These are phyloP conservation scores for Microbotryum scabiosae DNA, from an alignment of 1,284 basidiomycete genomes.

Conservation along the genomic window DNA sequence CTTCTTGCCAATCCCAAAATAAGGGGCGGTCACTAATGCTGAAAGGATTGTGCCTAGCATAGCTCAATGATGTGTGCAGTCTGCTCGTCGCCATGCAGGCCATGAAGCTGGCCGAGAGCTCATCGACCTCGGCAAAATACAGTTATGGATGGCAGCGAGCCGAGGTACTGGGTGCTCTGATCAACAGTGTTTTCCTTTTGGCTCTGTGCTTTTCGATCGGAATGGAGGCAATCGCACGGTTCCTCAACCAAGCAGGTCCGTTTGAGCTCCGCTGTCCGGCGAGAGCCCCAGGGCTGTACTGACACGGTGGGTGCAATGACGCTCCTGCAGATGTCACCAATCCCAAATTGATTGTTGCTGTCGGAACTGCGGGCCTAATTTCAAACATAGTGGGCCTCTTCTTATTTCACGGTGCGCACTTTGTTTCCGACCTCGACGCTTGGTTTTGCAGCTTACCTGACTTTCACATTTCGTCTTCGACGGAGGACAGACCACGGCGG, in stretches of 20 bases:
- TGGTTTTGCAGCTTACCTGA: background rate
- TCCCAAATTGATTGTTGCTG: slow-evolving; percentile 78
- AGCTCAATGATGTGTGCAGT: slow-evolving; percentile 69
- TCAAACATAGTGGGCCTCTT: slow-evolving; percentile 91
- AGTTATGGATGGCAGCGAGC: slow-evolving; percentile 97
- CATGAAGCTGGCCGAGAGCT: slow-evolving; percentile 50
- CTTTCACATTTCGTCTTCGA: slow-evolving; percentile 6
- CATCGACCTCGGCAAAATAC: slow-evolving; percentile 53
- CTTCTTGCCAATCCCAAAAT: slow-evolving; percentile 8
- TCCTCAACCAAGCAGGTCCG: slow-evolving; percentile 72
- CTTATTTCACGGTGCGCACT: slow-evolving; percentile 76
- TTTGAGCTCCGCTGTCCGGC: background rate
- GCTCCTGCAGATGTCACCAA: slow-evolving; percentile 67
- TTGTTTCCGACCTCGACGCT: slow-evolving; percentile 1
- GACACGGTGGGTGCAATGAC: background rate
- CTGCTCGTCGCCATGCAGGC: slow-evolving; percentile 92
- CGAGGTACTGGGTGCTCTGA: slow-evolving; percentile 89
- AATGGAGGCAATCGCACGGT: slow-evolving; percentile 83
- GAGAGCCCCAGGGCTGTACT: background rate
- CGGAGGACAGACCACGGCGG: slow-evolving; percentile 52
- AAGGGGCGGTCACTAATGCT: slow-evolving; percentile 16
- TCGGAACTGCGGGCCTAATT: slow-evolving; percentile 78
- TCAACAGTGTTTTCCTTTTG: slow-evolving; percentile 93
- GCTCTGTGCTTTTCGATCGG: slow-evolving; percentile 94
- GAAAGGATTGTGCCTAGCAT: slow-evolving; percentile 20